These are phyloP conservation scores for Geoglossum cookeanum DNA, from an alignment of 2,329 filamentous ascomycete genomes.

Conservation along the genomic window DNA sequence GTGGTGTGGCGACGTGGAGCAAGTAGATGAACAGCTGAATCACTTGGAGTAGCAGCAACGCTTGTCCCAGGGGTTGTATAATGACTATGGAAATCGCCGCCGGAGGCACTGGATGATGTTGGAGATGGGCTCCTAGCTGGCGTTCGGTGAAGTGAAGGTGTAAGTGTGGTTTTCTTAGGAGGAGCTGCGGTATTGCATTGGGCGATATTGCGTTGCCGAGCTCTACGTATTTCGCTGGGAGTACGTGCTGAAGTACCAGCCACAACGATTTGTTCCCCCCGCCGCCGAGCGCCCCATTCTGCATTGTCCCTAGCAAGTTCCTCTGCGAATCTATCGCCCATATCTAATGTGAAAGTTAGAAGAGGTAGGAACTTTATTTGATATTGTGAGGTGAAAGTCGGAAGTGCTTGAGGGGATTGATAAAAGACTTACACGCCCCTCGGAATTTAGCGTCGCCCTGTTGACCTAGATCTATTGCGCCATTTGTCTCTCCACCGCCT, in stretches of 20 bases:
- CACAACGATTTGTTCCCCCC: no score
- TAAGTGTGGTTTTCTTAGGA: neutral
- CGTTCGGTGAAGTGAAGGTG: neutral
- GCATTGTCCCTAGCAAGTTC: no score
- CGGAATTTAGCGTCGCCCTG: neutral
- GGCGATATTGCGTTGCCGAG: neutral
- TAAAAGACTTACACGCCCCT: neutral
- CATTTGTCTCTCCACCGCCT: neutral
- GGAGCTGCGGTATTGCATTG: neutral
- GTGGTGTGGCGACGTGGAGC: conserved; percentile 2
- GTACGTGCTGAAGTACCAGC: no score
- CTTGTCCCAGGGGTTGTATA: conserved; percentile 46
- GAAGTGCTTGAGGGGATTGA: no score
- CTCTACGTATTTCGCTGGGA: neutral
- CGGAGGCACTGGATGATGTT: conserved; percentile 19
- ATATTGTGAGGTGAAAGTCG: no score
- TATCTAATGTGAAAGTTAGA: no score
- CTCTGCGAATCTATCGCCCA: no score
- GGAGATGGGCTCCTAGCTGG: neutral
- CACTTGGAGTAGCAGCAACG: conserved; percentile 31
- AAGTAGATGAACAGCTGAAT: neutral
- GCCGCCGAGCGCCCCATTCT: no score
- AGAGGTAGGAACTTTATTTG: no score
- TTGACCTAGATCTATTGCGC: neutral
- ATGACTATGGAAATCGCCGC: conserved; percentile 27